Evolutionary conservation across 495 filamentous ascomycete species (phyloP).

Genomic region (Neurospora tetraspora): DNA sequence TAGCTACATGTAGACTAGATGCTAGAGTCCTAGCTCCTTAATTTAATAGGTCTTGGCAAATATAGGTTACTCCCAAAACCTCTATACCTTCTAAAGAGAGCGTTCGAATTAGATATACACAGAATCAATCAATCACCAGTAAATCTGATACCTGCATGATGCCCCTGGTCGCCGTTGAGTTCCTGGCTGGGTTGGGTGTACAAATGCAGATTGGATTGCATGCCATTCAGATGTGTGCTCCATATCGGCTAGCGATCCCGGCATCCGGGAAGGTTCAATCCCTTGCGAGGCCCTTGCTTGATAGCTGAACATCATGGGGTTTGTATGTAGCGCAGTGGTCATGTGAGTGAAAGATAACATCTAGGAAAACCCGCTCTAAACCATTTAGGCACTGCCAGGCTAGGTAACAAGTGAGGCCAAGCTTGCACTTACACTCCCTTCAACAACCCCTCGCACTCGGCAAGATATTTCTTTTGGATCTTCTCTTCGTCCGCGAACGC

Average conservation of each 20-base stretch:
- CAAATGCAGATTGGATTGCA: not conserved
- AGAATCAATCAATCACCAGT: no score
- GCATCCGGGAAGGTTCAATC: not conserved
- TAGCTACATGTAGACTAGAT: no score
- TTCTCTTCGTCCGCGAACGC: slow-evolving; percentile 19
- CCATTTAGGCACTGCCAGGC: no score
- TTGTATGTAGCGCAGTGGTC: not conserved
- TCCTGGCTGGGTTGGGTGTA: not conserved
- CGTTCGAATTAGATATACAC: no score
- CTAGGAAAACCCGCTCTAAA: no score
- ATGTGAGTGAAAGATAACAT: not conserved
- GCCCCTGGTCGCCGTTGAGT: not conserved
- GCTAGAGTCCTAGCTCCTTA: no score
- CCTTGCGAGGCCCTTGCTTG: not conserved
- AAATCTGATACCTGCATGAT: no score
- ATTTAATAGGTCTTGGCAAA: no score
- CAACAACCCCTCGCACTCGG: slow-evolving; percentile 50
- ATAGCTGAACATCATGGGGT: not conserved
- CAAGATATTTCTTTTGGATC: slow-evolving; percentile 50
- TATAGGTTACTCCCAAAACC: no score
- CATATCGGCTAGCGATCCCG: not conserved
- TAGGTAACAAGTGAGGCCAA: not conserved
- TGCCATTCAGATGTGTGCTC: not conserved
- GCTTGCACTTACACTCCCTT: slow-evolving; percentile 39
- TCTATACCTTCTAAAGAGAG: no score